Conservation (phyloP, 176 grass and related monocot genomes). For the Leersia perrieri region DNA sequence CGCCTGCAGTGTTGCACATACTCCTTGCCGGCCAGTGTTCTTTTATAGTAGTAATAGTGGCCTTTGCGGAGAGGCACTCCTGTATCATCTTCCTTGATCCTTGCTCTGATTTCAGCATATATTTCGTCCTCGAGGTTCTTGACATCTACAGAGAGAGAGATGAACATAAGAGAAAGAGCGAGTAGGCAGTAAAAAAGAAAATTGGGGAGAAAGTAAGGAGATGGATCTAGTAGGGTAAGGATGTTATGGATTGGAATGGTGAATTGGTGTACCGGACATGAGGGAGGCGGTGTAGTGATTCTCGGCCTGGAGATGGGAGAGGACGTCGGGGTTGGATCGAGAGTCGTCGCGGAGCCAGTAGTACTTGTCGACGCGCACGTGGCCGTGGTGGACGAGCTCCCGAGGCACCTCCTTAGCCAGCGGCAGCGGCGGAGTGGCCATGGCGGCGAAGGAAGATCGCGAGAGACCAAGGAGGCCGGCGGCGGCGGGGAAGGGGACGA, state of each 20-base stretch:
- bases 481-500: too few relatives aligned
- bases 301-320: constrained; percentile 74
- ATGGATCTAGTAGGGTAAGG: background rate
- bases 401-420: constrained; percentile 62
- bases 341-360: constrained; percentile 95
- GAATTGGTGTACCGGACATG: constrained; percentile 49
- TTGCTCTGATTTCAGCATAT: constrained; percentile 81
- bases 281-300: constrained; percentile 61
- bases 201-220: background rate
- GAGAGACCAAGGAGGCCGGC: too few relatives aligned
- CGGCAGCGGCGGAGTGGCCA: constrained; percentile 50
- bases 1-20: constrained; percentile 76
- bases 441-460: background rate
- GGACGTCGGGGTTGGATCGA: constrained; percentile 58
- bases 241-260: too few relatives aligned
- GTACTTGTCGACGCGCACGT: constrained; percentile 78
- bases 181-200: background rate
- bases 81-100: constrained; percentile 89
- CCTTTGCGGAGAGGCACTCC: constrained; percentile 53
- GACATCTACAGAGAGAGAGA: constrained; percentile 45
- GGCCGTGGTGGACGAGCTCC: constrained; percentile 64
- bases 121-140: constrained; percentile 69
- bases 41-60: constrained; percentile 72
- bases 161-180: background rate
- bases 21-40: constrained; percentile 77